Conservation (phyloP, 2,329 filamentous ascomycete species). For the Xylaria sp. region DNA sequence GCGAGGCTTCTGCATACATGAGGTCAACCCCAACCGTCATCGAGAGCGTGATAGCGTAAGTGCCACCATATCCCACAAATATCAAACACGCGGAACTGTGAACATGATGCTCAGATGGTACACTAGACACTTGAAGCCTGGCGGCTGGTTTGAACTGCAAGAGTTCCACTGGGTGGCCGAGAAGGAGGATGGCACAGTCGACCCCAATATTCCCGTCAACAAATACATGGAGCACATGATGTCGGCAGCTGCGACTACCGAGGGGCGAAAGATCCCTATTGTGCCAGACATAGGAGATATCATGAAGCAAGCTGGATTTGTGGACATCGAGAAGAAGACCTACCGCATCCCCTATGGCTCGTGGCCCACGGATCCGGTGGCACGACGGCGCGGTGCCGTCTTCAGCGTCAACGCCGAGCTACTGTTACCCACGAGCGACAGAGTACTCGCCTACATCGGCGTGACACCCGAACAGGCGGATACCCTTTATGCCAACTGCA, state of each 20-base stretch:
- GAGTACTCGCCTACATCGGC: slow-evolving; percentile 22
- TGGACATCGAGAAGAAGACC: slow-evolving; percentile 46
- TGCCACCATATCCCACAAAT: background rate
- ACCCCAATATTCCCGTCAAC: slow-evolving; percentile 35
- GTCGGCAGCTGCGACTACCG: slow-evolving; percentile 36
- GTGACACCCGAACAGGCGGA: slow-evolving; percentile 26
- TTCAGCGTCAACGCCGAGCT: slow-evolving; percentile 28
- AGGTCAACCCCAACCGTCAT: slow-evolving; percentile 28
- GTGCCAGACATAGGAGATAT: slow-evolving; percentile 39
- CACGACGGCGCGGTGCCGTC: slow-evolving; percentile 52
- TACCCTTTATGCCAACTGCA: slow-evolving; percentile 22
- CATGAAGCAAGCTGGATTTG: slow-evolving; percentile 45
- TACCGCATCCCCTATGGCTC: slow-evolving; percentile 54
- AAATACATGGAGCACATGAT: slow-evolving; percentile 40
- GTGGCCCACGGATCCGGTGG: slow-evolving; percentile 53
- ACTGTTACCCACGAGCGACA: slow-evolving; percentile 24
- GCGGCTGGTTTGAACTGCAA: slow-evolving; percentile 41
- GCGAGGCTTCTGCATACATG: slow-evolving; percentile 30
- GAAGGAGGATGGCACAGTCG: slow-evolving; percentile 38
- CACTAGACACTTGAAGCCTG: slow-evolving; percentile 35
- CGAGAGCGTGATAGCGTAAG: slow-evolving; percentile 31
- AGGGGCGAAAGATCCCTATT: slow-evolving; percentile 42
- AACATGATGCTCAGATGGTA: slow-evolving; percentile 13
- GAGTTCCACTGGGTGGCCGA: slow-evolving; percentile 38
- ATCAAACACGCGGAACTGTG: background rate